Evolutionary conservation across 1,284 basidiomycete genomes (phyloP), one percentile per base, ranked within the genome.

Genomic region (Coriolopsis trogii): DNA sequence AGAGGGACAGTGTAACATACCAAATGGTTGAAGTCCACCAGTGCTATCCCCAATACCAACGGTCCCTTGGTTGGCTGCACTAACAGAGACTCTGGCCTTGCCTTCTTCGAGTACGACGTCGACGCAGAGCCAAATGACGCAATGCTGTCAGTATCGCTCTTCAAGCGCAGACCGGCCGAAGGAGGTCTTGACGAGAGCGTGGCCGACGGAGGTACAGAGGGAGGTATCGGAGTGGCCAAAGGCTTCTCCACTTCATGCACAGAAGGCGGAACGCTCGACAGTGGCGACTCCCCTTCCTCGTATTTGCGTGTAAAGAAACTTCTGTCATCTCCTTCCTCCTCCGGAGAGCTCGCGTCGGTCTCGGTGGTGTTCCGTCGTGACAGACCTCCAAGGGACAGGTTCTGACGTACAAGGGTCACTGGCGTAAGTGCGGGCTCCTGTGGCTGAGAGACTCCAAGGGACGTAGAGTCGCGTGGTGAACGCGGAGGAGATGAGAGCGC

Each of bases 1-100:
- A 31, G 42, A 52, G 38, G 28, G 24, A 29, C 38, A 9, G 28
- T 15, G 50, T 46, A 23, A 47, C 33, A 66, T 80, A 93, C 92
- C 63, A 94, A 69, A 70, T 95, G 93, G 67, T 95, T 93, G 66
- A 95, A 95, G 66, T 95, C 93, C 25, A 95, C 87, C 18, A 95
- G 73, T 2, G 91, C 93, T 46, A 95, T 85, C 4, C 93, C 93
- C 7, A 93, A 74, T 15, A 95, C 78, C 24, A 93, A 70, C 4
- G 82, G 83, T 2, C 83, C 83, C 18, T 71, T 72, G 0, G 79
- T 75, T 10, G 82, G 75, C 30, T 79, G 77, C 20, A 89, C 68
- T 9, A 92, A 64, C 64, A 88, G 72, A 6, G 87, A 89, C 64
- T 92, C 89, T 12, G 89, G 90, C 7, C 89, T 79, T 25, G 82